phyloP scores from a whole-genome alignment of 495 filamentous ascomycete species.

The Aspergillus funiculosus region DNA sequence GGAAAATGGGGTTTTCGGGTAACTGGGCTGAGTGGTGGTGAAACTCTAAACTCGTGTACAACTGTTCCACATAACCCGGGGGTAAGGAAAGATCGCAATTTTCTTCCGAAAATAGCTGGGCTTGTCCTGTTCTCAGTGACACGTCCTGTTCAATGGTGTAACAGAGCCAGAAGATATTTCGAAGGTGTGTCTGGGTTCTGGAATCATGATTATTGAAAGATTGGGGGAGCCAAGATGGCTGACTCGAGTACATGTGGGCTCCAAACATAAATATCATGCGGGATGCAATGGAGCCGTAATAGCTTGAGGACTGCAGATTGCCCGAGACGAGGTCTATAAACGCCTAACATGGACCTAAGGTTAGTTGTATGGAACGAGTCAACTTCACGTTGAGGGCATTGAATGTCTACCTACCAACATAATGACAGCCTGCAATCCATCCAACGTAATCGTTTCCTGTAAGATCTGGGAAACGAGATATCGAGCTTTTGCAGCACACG shows the following conservation, averaged over 20 bases:
- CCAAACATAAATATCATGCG: constrained; percentile 46
- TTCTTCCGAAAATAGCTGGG: constrained; percentile 46
- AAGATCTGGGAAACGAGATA: constrained; percentile 36
- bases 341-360: too few species aligned
- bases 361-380: too few species aligned
- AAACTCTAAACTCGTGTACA: constrained; percentile 27
- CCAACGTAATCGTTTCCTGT: constrained; percentile 35
- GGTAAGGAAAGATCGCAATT: constrained; percentile 51
- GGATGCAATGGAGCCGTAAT: constrained; percentile 37
- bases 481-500: constrained; percentile 33
- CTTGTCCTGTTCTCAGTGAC: constrained; percentile 45
- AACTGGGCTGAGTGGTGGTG: constrained; percentile 18
- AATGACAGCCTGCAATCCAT: constrained; percentile 37
- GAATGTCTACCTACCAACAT: constrained; percentile 36
- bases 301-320: constrained; percentile 40
- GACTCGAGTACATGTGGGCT: constrained; percentile 28
- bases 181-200: constrained; percentile 31
- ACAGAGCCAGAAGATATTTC: constrained; percentile 50
- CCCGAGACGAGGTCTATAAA: constrained; percentile 42
- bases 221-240: background rate
- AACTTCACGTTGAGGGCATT: too few species aligned
- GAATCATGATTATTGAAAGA: constrained; percentile 4
- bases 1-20: constrained; percentile 36
- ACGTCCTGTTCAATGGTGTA: constrained; percentile 50
- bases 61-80: constrained; percentile 34